A percentile compares a stretch with the other conserved stretches of the same genome.
Conservation (phyloP, 2,329 filamentous ascomycete genomes). For the Pseudogymnoascus sp. region DNA sequence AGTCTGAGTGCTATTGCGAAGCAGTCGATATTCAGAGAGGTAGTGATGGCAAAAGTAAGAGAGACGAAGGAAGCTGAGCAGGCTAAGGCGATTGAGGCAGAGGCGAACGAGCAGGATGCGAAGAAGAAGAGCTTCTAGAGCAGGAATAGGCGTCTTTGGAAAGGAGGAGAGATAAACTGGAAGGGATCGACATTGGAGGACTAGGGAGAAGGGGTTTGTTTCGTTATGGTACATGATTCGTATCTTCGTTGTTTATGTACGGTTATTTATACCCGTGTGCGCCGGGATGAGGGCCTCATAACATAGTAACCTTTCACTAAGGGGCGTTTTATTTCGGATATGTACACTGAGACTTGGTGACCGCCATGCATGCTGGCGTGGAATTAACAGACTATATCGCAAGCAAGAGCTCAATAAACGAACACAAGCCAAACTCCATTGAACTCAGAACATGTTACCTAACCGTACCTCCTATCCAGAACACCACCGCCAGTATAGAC, state of each 20-base stretch:
- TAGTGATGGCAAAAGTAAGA: constrained; percentile 86
- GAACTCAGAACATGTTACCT: constrained; percentile 1
- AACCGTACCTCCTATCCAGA: constrained; percentile 1
- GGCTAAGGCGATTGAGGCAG: constrained; percentile 57
- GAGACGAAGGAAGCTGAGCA: constrained; percentile 87
- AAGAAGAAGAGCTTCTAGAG: constrained; percentile 4
- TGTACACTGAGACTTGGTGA: not conserved
- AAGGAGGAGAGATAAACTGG: not conserved
- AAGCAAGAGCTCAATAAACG: not conserved
- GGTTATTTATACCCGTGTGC: constrained; percentile 7
- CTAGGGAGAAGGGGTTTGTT: not conserved
- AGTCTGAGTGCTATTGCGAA: constrained; percentile 45
- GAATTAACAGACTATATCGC: not conserved
- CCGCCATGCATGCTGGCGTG: not conserved
- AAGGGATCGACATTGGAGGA: not conserved
- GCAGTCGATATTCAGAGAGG: constrained; percentile 81
- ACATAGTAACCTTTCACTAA: constrained; percentile 4
- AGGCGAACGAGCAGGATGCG: constrained; percentile 28
- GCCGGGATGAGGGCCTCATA: constrained; percentile 1
- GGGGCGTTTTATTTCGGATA: not conserved
- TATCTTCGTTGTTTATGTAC: constrained; percentile 3
- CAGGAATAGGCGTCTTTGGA: not conserved
- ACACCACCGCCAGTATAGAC: constrained; percentile 1
- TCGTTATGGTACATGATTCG: not conserved
- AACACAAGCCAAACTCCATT: not conserved